Percentiles rank a stretch among this genome's conserved stretches.
Conservation (phyloP, 1,284 basidiomycete species). For the Tilletia indica region DNA sequence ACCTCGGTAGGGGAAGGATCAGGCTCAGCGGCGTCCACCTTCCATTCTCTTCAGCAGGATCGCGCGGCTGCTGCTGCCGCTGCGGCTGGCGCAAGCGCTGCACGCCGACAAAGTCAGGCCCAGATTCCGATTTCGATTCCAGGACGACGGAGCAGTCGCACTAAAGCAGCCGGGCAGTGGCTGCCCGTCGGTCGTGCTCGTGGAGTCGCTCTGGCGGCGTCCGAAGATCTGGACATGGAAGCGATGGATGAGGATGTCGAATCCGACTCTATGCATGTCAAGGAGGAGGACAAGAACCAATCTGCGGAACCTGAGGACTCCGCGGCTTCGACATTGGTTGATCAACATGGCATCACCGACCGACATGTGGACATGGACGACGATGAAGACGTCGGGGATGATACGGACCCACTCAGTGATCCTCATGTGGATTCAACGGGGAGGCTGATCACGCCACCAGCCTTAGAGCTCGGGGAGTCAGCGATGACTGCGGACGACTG, state of each 20-base stretch:
- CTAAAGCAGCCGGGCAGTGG: too few species aligned
- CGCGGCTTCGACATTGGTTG: too few species aligned
- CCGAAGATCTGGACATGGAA: too few species aligned
- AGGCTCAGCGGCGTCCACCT: background rate
- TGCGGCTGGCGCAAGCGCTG: background rate
- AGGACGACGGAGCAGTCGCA: too few species aligned
- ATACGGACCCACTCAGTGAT: background rate
- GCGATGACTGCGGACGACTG: background rate
- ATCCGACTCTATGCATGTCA: too few species aligned
- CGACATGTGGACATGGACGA: background rate
- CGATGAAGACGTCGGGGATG: background rate
- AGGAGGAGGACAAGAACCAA: background rate
- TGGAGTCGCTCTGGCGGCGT: too few species aligned
- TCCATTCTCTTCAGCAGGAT: background rate
- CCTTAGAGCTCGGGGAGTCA: background rate
- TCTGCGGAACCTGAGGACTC: background rate
- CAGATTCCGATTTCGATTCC: background rate
- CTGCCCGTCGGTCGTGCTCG: too few species aligned
- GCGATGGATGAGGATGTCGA: too few species aligned
- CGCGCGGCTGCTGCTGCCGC: background rate
- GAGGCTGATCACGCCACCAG: background rate
- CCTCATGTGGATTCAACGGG: conserved; percentile 4
- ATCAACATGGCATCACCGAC: too few species aligned
- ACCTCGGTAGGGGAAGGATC: background rate
- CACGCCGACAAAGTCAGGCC: background rate